A percentile compares a stretch with the other conserved stretches of the same genome.
Evolutionary conservation across 345 rosid genomes (phyloP).

Genomic region (Lepidium sativum): DNA sequence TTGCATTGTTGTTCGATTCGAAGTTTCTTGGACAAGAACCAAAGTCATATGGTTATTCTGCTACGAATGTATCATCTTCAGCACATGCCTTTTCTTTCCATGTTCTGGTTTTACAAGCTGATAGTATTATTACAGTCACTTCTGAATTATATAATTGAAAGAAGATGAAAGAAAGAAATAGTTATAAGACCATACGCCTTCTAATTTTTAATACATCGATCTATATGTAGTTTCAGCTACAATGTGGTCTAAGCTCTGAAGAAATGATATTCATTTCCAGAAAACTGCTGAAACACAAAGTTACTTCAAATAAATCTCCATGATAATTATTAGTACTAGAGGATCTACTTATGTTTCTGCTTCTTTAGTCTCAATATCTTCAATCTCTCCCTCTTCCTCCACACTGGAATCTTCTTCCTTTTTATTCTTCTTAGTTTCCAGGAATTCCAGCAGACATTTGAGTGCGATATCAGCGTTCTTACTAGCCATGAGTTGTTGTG

Average conservation of each 20-base stretch:
- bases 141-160: background rate
- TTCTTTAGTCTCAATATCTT: constrained; percentile 12
- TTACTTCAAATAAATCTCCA: background rate
- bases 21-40: constrained; percentile 2
- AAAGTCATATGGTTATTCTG: background rate
- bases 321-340: background rate
- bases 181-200: background rate
- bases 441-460: background rate
- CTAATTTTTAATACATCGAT: background rate
- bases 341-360: background rate
- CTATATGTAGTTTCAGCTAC: background rate
- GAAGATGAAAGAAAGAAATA: background rate
- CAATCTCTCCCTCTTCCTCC: constrained; percentile 19
- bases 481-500: constrained; percentile 29
- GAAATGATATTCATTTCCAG: background rate
- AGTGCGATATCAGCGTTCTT: constrained; percentile 14
- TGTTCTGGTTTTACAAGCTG: background rate
- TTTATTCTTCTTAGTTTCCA: constrained; percentile 12
- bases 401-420: constrained; percentile 5
- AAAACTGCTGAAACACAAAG: background rate
- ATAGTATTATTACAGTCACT: background rate
- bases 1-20: constrained; percentile 78
- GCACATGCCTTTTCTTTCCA: background rate
- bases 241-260: background rate
- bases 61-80: background rate